Base-by-base conservation (phyloP, 2,329 filamentous ascomycete species). In the Beauveria caledonica region DNA sequence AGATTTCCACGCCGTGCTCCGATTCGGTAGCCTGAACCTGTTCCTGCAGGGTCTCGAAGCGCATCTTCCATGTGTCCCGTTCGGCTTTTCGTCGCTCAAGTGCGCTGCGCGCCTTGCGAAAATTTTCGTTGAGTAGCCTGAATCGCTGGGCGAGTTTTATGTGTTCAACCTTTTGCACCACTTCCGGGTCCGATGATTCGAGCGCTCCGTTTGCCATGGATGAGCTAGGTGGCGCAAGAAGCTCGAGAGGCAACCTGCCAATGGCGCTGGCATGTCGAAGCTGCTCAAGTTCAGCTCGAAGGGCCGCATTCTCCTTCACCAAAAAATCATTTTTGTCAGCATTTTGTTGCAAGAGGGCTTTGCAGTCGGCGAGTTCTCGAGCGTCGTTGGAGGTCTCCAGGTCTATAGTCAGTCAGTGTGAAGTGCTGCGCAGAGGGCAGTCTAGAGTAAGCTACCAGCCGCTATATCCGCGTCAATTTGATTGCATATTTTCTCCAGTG, bases 1-100 rank as follows among this genome's bases (percentile, higher is more conserved):
- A 60, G n/a, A 75, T 72, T 9, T 53, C 64, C 39, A 74, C 70
- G 5, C 66, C 67, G 39, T 71, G 67, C 59, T 74, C 73, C 36
- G 71, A 71, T 62, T 80, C 76, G 10, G 81, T 70, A 25, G 67
- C 70, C 50, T 72, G 71, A 11, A 83, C 71, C 62, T 73, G 79
- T 27, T 69, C 69, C 56, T 79, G 72, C 19, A 83, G 67, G 13
- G 71, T 65, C 23, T 73, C 73, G 5, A 77, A 76, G 58, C 80
- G 77, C 6, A 71, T 68, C 27, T 73, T 71, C 81, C 81, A 84
- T 36, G 67, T 65, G 7, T 78, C 72, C 4, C 74, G 74, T 25
- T 77, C 73, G 1, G 73, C 70, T 29, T 75, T 77, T 52, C 74
- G 74, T 63, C 73, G 77, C 36, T 69, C 67, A 9, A 78, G 69